These are phyloP conservation scores for Amylostereum chailletii DNA, from an alignment of 1,284 basidiomycete genomes.

Conservation along the genomic window DNA sequence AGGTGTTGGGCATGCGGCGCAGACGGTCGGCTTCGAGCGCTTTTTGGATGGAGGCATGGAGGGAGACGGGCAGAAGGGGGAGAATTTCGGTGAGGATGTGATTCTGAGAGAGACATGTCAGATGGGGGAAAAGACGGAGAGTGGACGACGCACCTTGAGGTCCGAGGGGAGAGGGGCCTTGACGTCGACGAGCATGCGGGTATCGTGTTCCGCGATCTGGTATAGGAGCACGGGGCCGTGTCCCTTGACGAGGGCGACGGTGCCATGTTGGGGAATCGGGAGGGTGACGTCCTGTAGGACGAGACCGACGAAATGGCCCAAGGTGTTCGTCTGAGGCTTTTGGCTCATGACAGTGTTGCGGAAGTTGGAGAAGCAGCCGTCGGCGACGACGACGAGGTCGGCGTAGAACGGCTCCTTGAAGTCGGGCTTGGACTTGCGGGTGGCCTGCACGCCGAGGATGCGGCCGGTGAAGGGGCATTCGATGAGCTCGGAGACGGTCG, in stretches of 20 bases:
- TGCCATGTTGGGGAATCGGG: constrained; percentile 82
- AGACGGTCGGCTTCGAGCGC: constrained; percentile 69
- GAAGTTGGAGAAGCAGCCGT: constrained; percentile 93
- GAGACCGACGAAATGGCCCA: constrained; percentile 78
- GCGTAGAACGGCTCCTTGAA: constrained; percentile 55
- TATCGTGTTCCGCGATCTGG: constrained; percentile 74
- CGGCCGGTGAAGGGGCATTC: constrained; percentile 47
- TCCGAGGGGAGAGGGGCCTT: constrained; percentile 81
- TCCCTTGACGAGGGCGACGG: constrained; percentile 69
- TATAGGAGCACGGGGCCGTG: constrained; percentile 85
- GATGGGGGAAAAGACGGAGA: background rate
- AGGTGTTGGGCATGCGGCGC: constrained; percentile 93
- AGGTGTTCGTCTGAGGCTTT: constrained; percentile 42
- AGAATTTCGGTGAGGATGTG: constrained; percentile 68
- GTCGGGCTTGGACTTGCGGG: constrained; percentile 20
- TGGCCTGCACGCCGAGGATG: constrained; percentile 58
- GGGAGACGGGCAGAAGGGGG: constrained; percentile 68
- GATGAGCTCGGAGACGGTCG: constrained; percentile 71
- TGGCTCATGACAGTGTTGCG: constrained; percentile 47
- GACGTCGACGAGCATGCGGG: constrained; percentile 90
- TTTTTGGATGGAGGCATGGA: constrained; percentile 53
- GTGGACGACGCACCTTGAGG: constrained; percentile 48
- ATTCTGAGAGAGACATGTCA: constrained; percentile 29
- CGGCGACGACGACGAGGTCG: constrained; percentile 82
- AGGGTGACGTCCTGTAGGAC: constrained; percentile 70